A percentile compares a stretch with the other conserved stretches of the same genome.
Evolutionary conservation across 2,329 filamentous ascomycete species (phyloP).

Genomic region (Fusarium sp.): DNA sequence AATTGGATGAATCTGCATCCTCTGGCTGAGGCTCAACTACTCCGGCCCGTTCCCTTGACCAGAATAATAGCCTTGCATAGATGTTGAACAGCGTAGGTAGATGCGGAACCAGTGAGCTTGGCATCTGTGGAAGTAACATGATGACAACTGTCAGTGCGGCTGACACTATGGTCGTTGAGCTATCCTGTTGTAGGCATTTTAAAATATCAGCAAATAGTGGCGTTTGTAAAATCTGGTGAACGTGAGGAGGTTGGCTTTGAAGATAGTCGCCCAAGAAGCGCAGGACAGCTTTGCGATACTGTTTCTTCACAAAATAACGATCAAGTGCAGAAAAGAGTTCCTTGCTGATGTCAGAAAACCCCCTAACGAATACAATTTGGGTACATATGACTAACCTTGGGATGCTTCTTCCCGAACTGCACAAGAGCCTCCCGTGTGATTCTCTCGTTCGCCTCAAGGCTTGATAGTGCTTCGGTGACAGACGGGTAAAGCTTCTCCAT

Average conservation of each 20-base stretch:
- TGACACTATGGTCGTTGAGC: slow-evolving; percentile 79
- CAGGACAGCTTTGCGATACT: slow-evolving; percentile 70
- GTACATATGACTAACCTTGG: slow-evolving; percentile 53
- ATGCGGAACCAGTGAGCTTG: slow-evolving; percentile 72
- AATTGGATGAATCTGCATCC: slow-evolving; percentile 53
- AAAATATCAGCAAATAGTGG: slow-evolving; percentile 75
- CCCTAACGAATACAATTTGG: not conserved
- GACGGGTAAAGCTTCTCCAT: slow-evolving; percentile 56
- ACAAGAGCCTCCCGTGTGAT: slow-evolving; percentile 61
- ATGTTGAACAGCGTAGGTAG: slow-evolving; percentile 81
- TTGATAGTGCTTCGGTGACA: slow-evolving; percentile 48
- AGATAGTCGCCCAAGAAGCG: slow-evolving; percentile 77
- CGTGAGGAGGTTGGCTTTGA: slow-evolving; percentile 78
- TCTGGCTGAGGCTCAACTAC: slow-evolving; percentile 50
- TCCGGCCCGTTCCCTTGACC: slow-evolving; percentile 66
- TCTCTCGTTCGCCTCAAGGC: slow-evolving; percentile 57
- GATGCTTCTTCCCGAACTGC: slow-evolving; percentile 71
- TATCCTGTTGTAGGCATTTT: slow-evolving; percentile 78
- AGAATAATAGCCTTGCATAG: slow-evolving; percentile 81
- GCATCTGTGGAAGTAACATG: slow-evolving; percentile 85
- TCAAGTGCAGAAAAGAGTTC: slow-evolving; percentile 73
- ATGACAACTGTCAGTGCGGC: slow-evolving; percentile 77
- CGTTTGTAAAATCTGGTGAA: slow-evolving; percentile 77
- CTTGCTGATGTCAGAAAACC: slow-evolving; percentile 46
- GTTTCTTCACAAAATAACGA: slow-evolving; percentile 69